Percentiles rank a stretch among this genome's conserved stretches.
Conservation (phyloP, 106 monocot genomes). For the Phalaenopsis equestris region DNA sequence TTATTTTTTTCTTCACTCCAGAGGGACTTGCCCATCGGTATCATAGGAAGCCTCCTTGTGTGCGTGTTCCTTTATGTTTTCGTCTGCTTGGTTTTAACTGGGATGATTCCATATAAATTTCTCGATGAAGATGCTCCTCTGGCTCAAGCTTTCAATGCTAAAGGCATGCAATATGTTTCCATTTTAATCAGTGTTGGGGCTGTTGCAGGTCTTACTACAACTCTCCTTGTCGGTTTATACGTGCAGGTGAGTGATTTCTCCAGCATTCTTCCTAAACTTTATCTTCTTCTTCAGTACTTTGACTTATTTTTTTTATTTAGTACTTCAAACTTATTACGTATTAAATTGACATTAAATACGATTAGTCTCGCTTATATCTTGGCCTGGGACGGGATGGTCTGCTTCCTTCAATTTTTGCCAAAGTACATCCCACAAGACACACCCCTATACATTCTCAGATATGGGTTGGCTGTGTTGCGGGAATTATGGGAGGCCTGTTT, state of each 20-base stretch:
- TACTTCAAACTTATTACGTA: background rate
- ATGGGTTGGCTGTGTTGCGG: slow-evolving; percentile 90
- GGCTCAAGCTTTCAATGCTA: slow-evolving; percentile 87
- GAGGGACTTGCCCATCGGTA: slow-evolving; percentile 98
- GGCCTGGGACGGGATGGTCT: slow-evolving; percentile 96
- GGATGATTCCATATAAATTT: slow-evolving; percentile 83
- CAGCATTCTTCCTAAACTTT: background rate
- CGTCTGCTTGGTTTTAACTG: slow-evolving; percentile 93
- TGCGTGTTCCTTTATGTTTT: slow-evolving; percentile 66
- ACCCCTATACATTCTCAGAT: slow-evolving; percentile 90
- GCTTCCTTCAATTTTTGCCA: slow-evolving; percentile 74
- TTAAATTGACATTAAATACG: slow-evolving; percentile 6
- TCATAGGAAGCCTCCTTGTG: slow-evolving; percentile 76
- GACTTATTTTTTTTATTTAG: background rate
- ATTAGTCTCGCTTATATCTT: slow-evolving; percentile 89
- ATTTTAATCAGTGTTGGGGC: slow-evolving; percentile 90
- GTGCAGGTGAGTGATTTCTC: slow-evolving; percentile 75
- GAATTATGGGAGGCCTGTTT: slow-evolving; percentile 69
- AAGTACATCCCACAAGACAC: slow-evolving; percentile 72
- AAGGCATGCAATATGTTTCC: slow-evolving; percentile 79
- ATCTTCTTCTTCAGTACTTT: background rate
- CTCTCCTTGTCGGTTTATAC: slow-evolving; percentile 88
- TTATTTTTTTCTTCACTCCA: slow-evolving; percentile 12
- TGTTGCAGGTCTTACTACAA: slow-evolving; percentile 94
- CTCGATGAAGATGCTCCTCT: slow-evolving; percentile 95